Evolutionary conservation across 1,284 basidiomycete species (phyloP).

Genomic region (Trametes versicolor): DNA sequence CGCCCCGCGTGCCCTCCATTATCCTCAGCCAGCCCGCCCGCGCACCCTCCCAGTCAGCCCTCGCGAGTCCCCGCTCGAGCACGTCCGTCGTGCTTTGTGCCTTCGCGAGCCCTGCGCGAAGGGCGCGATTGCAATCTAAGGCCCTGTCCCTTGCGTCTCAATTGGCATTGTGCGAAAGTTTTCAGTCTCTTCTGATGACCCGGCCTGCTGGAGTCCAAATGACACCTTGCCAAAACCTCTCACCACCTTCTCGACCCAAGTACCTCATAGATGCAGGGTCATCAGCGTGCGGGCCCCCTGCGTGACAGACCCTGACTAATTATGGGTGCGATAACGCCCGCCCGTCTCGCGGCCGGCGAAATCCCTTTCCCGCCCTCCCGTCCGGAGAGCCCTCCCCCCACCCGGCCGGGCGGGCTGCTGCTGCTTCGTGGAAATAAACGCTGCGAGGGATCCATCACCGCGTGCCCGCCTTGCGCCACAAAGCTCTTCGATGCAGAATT

Average conservation of each 20-base stretch:
- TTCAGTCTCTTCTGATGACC: constrained; percentile 30
- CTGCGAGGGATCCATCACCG: constrained; percentile 29
- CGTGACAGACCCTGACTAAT: constrained; percentile 29
- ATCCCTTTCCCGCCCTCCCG: constrained; percentile 22
- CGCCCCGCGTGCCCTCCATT: constrained; percentile 25
- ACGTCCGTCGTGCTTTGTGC: constrained; percentile 22
- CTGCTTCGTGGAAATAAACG: constrained; percentile 23
- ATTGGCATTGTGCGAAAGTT: constrained; percentile 29
- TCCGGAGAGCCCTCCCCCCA: constrained; percentile 1
- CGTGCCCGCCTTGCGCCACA: constrained; percentile 33
- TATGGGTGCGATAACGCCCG: constrained; percentile 27
- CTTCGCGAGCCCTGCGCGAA: constrained; percentile 2
- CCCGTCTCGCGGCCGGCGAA: constrained; percentile 32
- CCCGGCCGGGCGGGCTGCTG: too few species aligned
- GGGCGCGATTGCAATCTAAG: constrained; percentile 16
- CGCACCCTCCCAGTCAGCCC: constrained; percentile 4
- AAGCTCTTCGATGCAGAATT: constrained; percentile 28
- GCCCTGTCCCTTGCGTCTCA: constrained; percentile 21
- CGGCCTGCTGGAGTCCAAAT: constrained; percentile 20
- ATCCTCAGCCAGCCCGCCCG: constrained; percentile 6
- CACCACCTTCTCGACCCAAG: constrained; percentile 26
- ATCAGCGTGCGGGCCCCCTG: constrained; percentile 28
- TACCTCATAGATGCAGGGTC: constrained; percentile 37
- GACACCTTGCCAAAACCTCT: constrained; percentile 28
- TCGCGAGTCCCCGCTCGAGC: constrained; percentile 14